phyloP scores from a whole-genome alignment of 2,329 filamentous ascomycete species.

The Alternaria alternata region DNA sequence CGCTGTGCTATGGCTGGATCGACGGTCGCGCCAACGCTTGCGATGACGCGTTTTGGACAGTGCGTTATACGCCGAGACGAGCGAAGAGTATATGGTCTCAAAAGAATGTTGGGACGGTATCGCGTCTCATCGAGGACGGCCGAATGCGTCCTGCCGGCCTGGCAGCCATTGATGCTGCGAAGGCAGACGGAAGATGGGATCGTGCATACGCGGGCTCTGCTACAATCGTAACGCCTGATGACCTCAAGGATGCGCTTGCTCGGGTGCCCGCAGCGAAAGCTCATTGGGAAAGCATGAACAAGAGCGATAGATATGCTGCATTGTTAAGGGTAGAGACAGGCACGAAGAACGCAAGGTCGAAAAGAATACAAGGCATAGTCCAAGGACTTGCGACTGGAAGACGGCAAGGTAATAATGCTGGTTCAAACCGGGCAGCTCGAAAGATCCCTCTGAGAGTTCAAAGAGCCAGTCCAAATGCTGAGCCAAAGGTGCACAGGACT shows the following conservation, averaged over 20 bases:
- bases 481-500: not conserved
- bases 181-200: slow-evolving; percentile 66
- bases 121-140: slow-evolving; percentile 54
- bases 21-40: slow-evolving; percentile 62
- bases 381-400: slow-evolving; percentile 18
- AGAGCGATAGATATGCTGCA: slow-evolving; percentile 58
- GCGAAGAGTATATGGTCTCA: slow-evolving; percentile 66
- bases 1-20: slow-evolving; percentile 70
- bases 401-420: not conserved
- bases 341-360: slow-evolving; percentile 33
- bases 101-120: slow-evolving; percentile 65
- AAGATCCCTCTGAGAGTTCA: not conserved
- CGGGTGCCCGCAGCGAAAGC: slow-evolving; percentile 45
- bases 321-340: slow-evolving; percentile 58
- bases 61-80: slow-evolving; percentile 67
- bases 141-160: slow-evolving; percentile 61
- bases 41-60: slow-evolving; percentile 60
- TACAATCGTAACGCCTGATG: slow-evolving; percentile 57
- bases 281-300: slow-evolving; percentile 57
- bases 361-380: slow-evolving; percentile 56
- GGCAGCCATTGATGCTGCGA: slow-evolving; percentile 63
- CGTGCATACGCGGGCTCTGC: slow-evolving; percentile 63
- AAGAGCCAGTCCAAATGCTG: not conserved
- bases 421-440: not conserved
- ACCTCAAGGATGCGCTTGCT: slow-evolving; percentile 58